Evolutionary conservation across 106 monocot species (phyloP), one percentile per base, ranked within the genome.

Genomic region (Iris macrosiphon): DNA sequence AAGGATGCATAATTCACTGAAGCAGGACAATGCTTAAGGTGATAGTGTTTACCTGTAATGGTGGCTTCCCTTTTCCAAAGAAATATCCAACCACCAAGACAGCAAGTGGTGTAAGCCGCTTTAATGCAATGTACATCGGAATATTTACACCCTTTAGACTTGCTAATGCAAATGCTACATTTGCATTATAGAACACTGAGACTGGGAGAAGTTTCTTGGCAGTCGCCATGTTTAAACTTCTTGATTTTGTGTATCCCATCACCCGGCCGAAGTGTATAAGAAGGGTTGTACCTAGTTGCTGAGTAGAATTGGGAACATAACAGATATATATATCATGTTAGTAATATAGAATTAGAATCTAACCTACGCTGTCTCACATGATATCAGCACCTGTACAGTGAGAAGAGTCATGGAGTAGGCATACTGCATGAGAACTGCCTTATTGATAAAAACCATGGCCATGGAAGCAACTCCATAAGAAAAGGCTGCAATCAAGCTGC

Each of bases 371-470:
- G 7, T 35, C 19, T 35, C 40, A 27, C 39, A 16, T 22, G 8
- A 24, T 12, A 56, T 18, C 21, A 18, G 14, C 75, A 98, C 96
- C 86, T 98, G 96, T 25, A 90, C 43, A 23, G 80, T 87, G 9
- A 98, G 83, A 61, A 98, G 96, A 30, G 83, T 98, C 86, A 98
- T 90, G 34, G 87, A 83, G 69, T 98, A 68, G 42, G 83, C 19
- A 82, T 98, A 98, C 71, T 90, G 72, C 90, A 98, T 98, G 19
- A 98, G 75, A 67, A 98, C 55, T 47, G 96, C 96, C 82, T 96
- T 98, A 57, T 98, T 98, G 75, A 98, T 75, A 59, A 98, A 96
- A 64, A 98, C 90, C 96, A 98, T 98, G 44, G 83, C 86, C 90
- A 98, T 98, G 20, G 96, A 98, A 66, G 83, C 66, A 49, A 79